Base-by-base conservation (phyloP, 805 yeast species). In the Candida ovalis region DNA sequence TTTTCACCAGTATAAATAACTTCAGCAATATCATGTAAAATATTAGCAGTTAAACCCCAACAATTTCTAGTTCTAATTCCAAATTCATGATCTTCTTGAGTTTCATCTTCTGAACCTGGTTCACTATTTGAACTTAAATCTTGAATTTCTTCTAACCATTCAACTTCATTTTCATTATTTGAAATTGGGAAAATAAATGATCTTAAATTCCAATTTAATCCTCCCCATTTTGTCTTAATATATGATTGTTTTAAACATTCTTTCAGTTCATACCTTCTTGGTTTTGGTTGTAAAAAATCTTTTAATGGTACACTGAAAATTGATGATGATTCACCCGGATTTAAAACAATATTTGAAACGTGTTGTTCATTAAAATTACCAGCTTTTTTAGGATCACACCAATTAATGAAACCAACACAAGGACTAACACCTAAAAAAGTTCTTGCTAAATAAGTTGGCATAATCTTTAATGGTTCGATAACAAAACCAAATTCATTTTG, bases 391-490 rank as follows among this genome's bases (percentile, higher is more conserved):
- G 59, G 53, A 39, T 67, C 66, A 18, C 60, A 52, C 67, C 74
- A 66, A 45, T 75, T 76, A 59, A 86, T 68, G 53, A 83, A 78
- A 36, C 86, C 89, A 25, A 84, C 77, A 54, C 90, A 78, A 0
- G 98, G 98, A 42, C 84, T 74, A 3, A 92, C 97, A 12, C 89
- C 88, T 35, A 88, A 73, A 50, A 88, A 78, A 3, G 95, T 88
- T 51, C 96, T 73, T 7, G 96, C 86, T 18, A 92, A 65, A 61
- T 88, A 91, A 47, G 89, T 76, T 1, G 98, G 97, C 56, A 91
- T 60, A 9, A 74, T 72, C 37, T 77, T 75, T 27, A 90, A 59
- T 47, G 76, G 78, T 46, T 86, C 88, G 25, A 90, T 70, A 22
- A 67, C 64, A 58, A 84, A 75, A 0, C 87, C 88, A 55, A 64